Conservation (phyloP, 805 yeast genomes). For the Candida krabiensis region DNA sequence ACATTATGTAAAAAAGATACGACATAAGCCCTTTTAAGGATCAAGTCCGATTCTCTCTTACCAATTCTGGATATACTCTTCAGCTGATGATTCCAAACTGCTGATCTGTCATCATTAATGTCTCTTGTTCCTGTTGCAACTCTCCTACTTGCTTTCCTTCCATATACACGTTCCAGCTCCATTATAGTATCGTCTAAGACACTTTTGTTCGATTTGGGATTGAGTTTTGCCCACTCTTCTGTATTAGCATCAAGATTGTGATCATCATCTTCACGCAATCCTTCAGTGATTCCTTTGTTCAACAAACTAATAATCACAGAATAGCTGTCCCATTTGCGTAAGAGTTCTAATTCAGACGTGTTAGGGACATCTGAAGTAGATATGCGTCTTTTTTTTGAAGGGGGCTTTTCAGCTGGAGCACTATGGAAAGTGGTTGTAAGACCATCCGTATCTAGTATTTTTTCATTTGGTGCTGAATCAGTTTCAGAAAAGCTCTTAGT, state of each 20-base stretch:
- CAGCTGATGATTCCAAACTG: conserved; percentile 30
- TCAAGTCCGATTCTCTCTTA: conserved; percentile 23
- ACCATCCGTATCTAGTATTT: neutral
- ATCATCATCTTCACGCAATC: conserved; percentile 24
- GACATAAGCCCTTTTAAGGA: conserved; percentile 20
- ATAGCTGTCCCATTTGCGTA: conserved; percentile 26
- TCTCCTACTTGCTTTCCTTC: too few species aligned
- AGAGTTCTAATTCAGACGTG: conserved; percentile 6
- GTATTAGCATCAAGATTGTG: conserved; percentile 26
- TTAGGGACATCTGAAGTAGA: neutral
- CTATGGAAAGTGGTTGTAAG: neutral
- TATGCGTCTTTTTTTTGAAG: conserved; percentile 1
- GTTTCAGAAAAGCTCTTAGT: too few species aligned
- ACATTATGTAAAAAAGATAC: conserved; percentile 39
- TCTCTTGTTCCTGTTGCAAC: conserved; percentile 10
- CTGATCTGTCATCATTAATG: conserved; percentile 21
- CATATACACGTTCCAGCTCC: conserved; percentile 3
- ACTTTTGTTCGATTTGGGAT: neutral
- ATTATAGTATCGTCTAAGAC: neutral
- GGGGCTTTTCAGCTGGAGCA: neutral
- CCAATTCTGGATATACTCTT: conserved; percentile 16
- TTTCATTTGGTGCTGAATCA: neutral
- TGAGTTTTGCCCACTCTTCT: conserved; percentile 28
- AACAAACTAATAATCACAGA: conserved; percentile 25
- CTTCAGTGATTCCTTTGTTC: conserved; percentile 25